Conservation (phyloP, 2,329 filamentous ascomycete species). For the Aspergillus fumigatiaffinis region DNA sequence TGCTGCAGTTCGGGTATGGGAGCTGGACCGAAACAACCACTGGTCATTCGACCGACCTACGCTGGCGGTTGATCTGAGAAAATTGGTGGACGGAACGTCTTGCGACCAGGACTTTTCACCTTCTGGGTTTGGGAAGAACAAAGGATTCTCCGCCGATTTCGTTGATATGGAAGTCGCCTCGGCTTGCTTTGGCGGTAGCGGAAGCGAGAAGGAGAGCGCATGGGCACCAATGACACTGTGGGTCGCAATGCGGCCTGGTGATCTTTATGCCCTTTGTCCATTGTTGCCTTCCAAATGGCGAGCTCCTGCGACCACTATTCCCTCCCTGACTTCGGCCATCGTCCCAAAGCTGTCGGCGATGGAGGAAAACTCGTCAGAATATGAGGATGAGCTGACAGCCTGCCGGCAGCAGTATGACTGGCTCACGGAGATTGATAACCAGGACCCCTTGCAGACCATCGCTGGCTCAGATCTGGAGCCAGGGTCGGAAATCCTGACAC, state of each 20-base stretch:
- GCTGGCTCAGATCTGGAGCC: slow-evolving; percentile 36
- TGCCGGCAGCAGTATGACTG: slow-evolving; percentile 57
- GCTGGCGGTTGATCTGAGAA: slow-evolving; percentile 81
- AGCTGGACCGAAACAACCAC: slow-evolving; percentile 75
- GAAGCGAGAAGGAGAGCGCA: slow-evolving; percentile 55
- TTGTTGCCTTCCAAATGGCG: slow-evolving; percentile 85
- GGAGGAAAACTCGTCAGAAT: slow-evolving; percentile 38
- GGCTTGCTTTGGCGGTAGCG: slow-evolving; percentile 77
- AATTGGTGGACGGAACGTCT: slow-evolving; percentile 78
- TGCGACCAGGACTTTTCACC: slow-evolving; percentile 80
- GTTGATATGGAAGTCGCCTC: slow-evolving; percentile 93
- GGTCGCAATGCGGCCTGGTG: slow-evolving; percentile 91
- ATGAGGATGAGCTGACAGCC: slow-evolving; percentile 44
- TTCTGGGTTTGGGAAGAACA: slow-evolving; percentile 68
- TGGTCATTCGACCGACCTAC: slow-evolving; percentile 83
- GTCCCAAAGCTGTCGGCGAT: slow-evolving; percentile 62
- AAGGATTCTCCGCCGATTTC: slow-evolving; percentile 80
- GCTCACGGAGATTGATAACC: slow-evolving; percentile 53
- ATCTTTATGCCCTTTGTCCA: slow-evolving; percentile 90
- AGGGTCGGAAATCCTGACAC: slow-evolving; percentile 52
- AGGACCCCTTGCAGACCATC: slow-evolving; percentile 45
- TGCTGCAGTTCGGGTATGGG: slow-evolving; percentile 85
- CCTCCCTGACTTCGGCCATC: slow-evolving; percentile 77
- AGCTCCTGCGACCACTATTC: slow-evolving; percentile 69
- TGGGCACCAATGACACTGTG: slow-evolving; percentile 97